Evolutionary conservation across 805 yeast species (phyloP), one percentile per base, ranked within the genome.

Genomic region (Cyberlindnera lachancei): DNA sequence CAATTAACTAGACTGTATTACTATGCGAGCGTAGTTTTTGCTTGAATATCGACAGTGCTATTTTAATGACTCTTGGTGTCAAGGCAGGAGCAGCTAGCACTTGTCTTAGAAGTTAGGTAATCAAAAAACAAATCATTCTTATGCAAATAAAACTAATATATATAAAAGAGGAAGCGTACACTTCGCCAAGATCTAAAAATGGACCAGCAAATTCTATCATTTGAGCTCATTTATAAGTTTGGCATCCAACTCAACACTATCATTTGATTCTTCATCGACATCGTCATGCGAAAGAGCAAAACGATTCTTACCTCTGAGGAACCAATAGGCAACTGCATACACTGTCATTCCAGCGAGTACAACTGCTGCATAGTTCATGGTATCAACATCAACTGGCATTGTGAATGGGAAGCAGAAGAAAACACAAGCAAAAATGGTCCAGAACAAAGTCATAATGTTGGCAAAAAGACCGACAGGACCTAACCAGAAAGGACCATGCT

Each of bases 361-460:
- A 7, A 68, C 81, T 20, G 70, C 53, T 12, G 77, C 75, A 44
- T 80, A 80, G 52, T 80, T 80, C 87, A 80, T 80, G 40, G 67
- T 65, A 25, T 71, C 69, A 22, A 64, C 67, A 3, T 65, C 61
- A 3, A 68, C 86, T 3, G 87, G 88, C 69, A 73, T 63, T 9
- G 59, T 59, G 17, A 73, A 57, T 19, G 88, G 87, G 61, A 79
- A 72, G 27, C 75, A 73, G 60, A 70, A 79, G 55, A 79, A 73
- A 3, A 76, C 66, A 5, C 72, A 38, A 6, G 78, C 68, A 46
- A 80, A 79, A 0, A 66, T 29, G 0, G 83, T 64, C 82, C 85
- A 79, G 4, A 53, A 42, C 4, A 78, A 36, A 12, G 71, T 58
- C 3, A 78, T 68, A 16, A 64, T 45, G 48, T 78, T 76, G 31